Base-by-base conservation (phyloP, 805 yeast genomes). In the Peterozyma xylosa region DNA sequence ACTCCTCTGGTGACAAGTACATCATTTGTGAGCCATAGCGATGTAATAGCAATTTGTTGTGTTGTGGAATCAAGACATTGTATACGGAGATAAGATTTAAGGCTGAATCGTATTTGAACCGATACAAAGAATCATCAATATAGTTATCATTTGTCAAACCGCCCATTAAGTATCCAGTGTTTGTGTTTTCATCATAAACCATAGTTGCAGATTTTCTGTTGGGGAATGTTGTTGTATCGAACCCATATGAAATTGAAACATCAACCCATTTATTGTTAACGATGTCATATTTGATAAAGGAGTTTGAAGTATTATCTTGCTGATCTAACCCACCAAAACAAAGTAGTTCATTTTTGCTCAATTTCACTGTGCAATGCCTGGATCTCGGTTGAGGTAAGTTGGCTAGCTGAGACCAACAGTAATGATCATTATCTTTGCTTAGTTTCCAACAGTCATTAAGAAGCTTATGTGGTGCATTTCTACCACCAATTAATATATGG, bases 401-500 rank as follows among this genome's bases (percentile, higher is more conserved):
- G 0, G 56, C 55, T 1, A 63, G 48, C 37, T 54, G 44, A 1
- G 37, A 42, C 88, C 88, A 82, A 3, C 42, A 33, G 11, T 50
- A 53, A 2, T 43, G 43, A 29, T 52, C 48, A 2, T 43, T 43
- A 11, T 46, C 50, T 14, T 45, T 18, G 0, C 46, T 35, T 5
- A 70, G 53, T 3, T 58, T 41, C 78, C 79, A 77, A 30, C 64
- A 54, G 39, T 76, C 82, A 5, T 52, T 30, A 18, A 75, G 55
- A 0, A 67, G 61, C 9, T 58, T 56, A 2, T 73, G 70, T 0
- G 95, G 95, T 1, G 78, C 69, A 2, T 71, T 60, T 48, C 95
- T 69, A 3, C 95, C 95, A 2, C 93, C 95, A 32, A 76, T 60
- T 3, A 82, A 48, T 1, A 81, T 43, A 0, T 64, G 37, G 0